phyloP scores from a whole-genome alignment of 768 basidiomycete species.

The Obba rivulosa region DNA sequence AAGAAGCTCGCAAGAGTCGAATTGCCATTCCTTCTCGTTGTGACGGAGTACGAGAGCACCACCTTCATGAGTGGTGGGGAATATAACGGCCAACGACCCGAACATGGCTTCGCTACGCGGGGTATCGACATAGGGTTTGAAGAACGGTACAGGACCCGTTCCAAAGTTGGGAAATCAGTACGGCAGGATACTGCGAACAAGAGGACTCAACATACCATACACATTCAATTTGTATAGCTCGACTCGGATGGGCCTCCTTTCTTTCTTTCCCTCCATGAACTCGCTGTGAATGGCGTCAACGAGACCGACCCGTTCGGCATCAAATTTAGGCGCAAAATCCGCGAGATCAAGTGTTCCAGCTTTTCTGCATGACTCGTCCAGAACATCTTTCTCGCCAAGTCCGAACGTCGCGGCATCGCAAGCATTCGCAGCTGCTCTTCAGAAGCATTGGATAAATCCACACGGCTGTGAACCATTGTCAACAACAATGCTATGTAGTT shows the following conservation, averaged over 20 bases:
- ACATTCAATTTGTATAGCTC: conserved; percentile 45
- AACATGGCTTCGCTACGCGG: conserved; percentile 41
- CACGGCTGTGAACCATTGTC: conserved; percentile 1
- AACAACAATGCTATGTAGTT: too few species aligned
- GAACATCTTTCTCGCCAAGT: conserved; percentile 9
- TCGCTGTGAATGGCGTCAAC: conserved; percentile 4
- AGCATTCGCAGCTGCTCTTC: conserved; percentile 6
- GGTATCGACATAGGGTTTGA: conserved; percentile 4
- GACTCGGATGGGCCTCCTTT: conserved; percentile 12
- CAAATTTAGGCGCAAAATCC: conserved; percentile 13
- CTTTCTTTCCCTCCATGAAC: conserved; percentile 11
- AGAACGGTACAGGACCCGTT: conserved; percentile 4
- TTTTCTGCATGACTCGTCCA: conserved; percentile 21
- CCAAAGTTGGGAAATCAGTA: background rate
- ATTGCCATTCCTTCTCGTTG: conserved; percentile 2
- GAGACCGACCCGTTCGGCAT: conserved; percentile 6
- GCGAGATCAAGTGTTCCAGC: conserved; percentile 20
- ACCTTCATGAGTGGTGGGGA: conserved; percentile 42
- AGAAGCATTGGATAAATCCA: conserved; percentile 6
- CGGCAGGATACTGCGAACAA: background rate
- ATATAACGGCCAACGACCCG: conserved; percentile 45
- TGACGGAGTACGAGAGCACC: conserved; percentile 34
- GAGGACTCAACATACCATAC: conserved; percentile 28
- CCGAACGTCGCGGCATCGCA: conserved; percentile 22
- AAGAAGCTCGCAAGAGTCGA: conserved; percentile 30